Percentiles rank a stretch among this genome's conserved stretches.
phyloP scores from a whole-genome alignment of 2,329 filamentous ascomycete species.

The Aspergillus hiratsukae region DNA sequence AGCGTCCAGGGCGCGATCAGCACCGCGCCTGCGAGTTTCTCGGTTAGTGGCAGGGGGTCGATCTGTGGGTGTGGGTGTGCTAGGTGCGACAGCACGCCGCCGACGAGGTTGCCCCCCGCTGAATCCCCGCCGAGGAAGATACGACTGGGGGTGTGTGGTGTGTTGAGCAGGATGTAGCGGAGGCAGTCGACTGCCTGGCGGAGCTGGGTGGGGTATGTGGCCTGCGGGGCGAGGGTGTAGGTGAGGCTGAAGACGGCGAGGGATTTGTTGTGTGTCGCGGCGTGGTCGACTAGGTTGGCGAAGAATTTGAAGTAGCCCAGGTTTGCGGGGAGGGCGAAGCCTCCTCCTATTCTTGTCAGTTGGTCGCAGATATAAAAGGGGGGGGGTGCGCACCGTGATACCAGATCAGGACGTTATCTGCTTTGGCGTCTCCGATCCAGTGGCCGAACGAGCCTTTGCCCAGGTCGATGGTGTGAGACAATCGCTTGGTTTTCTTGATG shows the following conservation, averaged over 20 bases:
- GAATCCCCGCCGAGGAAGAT: constrained; percentile 43
- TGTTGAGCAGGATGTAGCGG: constrained; percentile 35
- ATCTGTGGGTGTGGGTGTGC: constrained; percentile 55
- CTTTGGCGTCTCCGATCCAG: constrained; percentile 35
- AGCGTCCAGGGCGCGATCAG: constrained; percentile 57
- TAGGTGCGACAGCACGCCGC: constrained; percentile 37
- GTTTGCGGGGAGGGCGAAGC: constrained; percentile 49
- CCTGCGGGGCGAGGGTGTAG: constrained; percentile 53
- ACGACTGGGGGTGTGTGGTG: constrained; percentile 28
- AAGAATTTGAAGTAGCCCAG: constrained; percentile 49
- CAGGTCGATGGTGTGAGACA: constrained; percentile 27
- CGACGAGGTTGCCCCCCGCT: constrained; percentile 40
- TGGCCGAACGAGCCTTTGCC: constrained; percentile 33
- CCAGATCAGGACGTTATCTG: constrained; percentile 38
- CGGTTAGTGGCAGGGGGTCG: constrained; percentile 36
- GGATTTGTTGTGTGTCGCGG: constrained; percentile 40
- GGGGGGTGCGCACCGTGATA: constrained; percentile 28
- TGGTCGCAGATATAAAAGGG: not conserved
- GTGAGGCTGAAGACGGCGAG: constrained; percentile 51
- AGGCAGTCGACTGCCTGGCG: constrained; percentile 39
- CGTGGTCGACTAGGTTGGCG: constrained; percentile 39
- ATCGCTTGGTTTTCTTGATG: constrained; percentile 19
- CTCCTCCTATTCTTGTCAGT: constrained; percentile 43
- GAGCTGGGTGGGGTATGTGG: constrained; percentile 42
- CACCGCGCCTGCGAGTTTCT: constrained; percentile 47